Conservation (phyloP, 2,329 filamentous ascomycete species). For the Ophiosphaerella narmari region DNA sequence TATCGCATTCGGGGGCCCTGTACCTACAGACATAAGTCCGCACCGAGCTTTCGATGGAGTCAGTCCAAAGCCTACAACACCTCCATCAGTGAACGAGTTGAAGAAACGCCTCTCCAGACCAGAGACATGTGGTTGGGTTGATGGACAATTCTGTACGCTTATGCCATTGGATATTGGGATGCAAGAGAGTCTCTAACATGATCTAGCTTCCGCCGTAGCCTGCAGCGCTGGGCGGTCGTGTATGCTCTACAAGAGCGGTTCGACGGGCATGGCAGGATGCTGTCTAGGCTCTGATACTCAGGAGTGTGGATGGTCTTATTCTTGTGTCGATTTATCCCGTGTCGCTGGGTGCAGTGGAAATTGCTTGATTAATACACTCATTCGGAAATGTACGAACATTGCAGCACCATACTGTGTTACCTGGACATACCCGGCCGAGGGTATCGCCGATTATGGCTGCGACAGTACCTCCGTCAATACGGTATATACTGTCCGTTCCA, state of each 20-base stretch:
- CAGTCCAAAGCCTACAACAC: conserved; percentile 29
- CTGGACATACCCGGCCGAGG: conserved; percentile 30
- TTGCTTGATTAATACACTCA: conserved; percentile 26
- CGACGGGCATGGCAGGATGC: conserved; percentile 33
- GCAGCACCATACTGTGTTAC: conserved; percentile 30
- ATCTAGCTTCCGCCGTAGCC: conserved; percentile 16
- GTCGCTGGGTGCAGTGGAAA: conserved; percentile 17
- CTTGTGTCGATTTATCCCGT: conserved; percentile 27
- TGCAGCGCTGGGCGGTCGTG: conserved; percentile 27
- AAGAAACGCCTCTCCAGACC: conserved; percentile 15
- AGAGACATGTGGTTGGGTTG: conserved; percentile 33
- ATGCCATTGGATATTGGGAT: too few species aligned
- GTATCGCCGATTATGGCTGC: conserved; percentile 30
- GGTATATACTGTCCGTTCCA: conserved; percentile 21
- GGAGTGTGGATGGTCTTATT: conserved; percentile 30
- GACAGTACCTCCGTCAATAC: conserved; percentile 9
- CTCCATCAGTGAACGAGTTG: conserved; percentile 24
- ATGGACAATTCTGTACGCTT: conserved; percentile 23
- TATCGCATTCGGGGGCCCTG: conserved; percentile 26
- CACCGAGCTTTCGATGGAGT: conserved; percentile 13
- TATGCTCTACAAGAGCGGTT: conserved; percentile 28
- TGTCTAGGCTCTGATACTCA: conserved; percentile 25
- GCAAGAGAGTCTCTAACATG: background rate
- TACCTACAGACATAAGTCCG: conserved; percentile 17
- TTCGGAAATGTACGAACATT: conserved; percentile 27